Evolutionary conservation across 176 grass and related monocot genomes (phyloP).

Genomic region (Oryza brachyantha): DNA sequence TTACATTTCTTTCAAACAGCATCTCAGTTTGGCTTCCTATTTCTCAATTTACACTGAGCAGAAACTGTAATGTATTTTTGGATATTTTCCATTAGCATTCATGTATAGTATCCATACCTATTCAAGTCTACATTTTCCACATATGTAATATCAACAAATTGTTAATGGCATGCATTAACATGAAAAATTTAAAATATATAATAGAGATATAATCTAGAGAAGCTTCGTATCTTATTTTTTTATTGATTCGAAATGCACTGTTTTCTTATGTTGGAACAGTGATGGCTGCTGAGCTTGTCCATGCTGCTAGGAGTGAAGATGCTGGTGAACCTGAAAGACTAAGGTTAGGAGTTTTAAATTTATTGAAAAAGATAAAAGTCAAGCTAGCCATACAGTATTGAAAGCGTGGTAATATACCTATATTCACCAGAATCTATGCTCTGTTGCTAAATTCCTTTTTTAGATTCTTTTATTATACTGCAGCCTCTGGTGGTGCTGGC

Average conservation of each 20-base stretch:
- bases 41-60: neutral
- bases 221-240: neutral
- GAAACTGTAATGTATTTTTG: neutral
- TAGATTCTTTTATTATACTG: constrained; percentile 96
- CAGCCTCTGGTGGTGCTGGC: constrained; percentile 87
- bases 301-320: constrained; percentile 54
- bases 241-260: constrained; percentile 4
- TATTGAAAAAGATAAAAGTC: neutral
- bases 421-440: neutral
- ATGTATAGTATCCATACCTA: neutral
- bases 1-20: too few species aligned
- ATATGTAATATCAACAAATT: neutral
- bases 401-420: too few species aligned
- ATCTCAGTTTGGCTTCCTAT: neutral
- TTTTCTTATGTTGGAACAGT: constrained; percentile 15
- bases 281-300: too few species aligned
- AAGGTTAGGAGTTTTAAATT: constrained; percentile 66
- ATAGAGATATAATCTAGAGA: neutral
- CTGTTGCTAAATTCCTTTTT: constrained; percentile 59
- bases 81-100: neutral
- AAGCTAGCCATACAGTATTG: neutral
- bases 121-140: too few species aligned
- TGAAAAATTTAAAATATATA: neutral
- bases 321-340: constrained; percentile 75
- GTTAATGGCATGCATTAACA: neutral